These are phyloP conservation scores for Citrus medica DNA, from an alignment of 345 rosid genomes.

Conservation along the genomic window DNA sequence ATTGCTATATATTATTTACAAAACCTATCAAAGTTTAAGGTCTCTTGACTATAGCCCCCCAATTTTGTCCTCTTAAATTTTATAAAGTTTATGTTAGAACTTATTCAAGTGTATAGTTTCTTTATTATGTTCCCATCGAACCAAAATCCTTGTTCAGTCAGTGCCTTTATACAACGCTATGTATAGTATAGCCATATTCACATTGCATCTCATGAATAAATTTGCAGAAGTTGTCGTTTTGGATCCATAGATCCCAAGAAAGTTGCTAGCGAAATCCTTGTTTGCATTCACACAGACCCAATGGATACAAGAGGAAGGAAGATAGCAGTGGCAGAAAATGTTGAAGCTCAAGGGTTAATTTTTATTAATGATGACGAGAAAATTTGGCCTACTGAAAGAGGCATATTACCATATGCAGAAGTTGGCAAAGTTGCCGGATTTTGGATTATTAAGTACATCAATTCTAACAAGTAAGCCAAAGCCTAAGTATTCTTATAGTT, in stretches of 20 bases:
- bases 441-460: constrained; percentile 52
- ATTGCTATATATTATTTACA: too few relatives aligned
- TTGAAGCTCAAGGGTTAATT: constrained; percentile 60
- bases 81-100: too few relatives aligned
- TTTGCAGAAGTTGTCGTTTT: constrained; percentile 57
- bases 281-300: constrained; percentile 43
- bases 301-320: constrained; percentile 30
- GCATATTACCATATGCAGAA: constrained; percentile 52
- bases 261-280: constrained; percentile 55
- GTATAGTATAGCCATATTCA: too few relatives aligned
- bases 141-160: too few relatives aligned
- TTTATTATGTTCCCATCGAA: too few relatives aligned
- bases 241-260: constrained; percentile 63
- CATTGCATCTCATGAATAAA: neutral
- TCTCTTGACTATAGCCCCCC: too few relatives aligned
- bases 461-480: constrained; percentile 47
- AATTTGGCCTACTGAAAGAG: constrained; percentile 54
- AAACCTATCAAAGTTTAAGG: too few relatives aligned
- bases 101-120: too few relatives aligned
- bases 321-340: constrained; percentile 62
- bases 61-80: too few relatives aligned
- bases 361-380: constrained; percentile 34
- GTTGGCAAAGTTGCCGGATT: constrained; percentile 39
- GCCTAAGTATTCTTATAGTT: too few relatives aligned
- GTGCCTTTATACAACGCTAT: too few relatives aligned